phyloP scores from a whole-genome alignment of 163 green algal genomes.

The Scenedesmus sp. region DNA sequence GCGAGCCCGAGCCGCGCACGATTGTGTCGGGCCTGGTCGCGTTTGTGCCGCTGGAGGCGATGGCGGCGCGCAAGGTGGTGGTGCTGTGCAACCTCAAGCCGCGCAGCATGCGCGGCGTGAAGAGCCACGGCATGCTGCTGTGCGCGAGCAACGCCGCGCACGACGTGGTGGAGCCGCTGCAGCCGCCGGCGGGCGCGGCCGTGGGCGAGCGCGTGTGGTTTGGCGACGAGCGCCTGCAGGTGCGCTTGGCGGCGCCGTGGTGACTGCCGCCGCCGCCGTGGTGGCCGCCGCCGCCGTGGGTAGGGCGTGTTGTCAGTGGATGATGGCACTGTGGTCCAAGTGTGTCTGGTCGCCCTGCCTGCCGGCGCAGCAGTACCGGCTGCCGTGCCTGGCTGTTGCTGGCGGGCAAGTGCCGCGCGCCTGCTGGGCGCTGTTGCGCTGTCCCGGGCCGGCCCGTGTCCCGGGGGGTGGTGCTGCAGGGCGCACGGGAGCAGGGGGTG shows the following conservation, averaged over 20 bases:
- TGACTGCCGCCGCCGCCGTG: not conserved
- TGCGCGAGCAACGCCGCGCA: constrained; percentile 90
- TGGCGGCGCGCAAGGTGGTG: constrained; percentile 73
- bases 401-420: too few species aligned
- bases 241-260: not conserved
- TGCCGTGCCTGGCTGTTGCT: too few species aligned
- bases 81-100: constrained; percentile 94
- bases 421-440: too few species aligned
- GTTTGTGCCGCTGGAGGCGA: constrained; percentile 82
- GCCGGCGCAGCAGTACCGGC: too few species aligned
- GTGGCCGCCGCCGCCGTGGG: constrained; percentile 11
- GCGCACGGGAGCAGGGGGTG: too few species aligned
- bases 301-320: too few species aligned
- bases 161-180: constrained; percentile 91
- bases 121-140: constrained; percentile 94
- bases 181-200: constrained; percentile 75
- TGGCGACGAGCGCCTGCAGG: constrained; percentile 70
- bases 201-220: constrained; percentile 91
- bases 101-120: constrained; percentile 95
- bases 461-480: too few species aligned
- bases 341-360: too few species aligned
- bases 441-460: too few species aligned
- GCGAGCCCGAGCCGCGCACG: constrained; percentile 81
- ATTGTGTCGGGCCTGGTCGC: constrained; percentile 78
- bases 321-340: too few species aligned